Conservation (phyloP, 2,329 filamentous ascomycete genomes). For the Arthrobotrys sphaeroides region DNA sequence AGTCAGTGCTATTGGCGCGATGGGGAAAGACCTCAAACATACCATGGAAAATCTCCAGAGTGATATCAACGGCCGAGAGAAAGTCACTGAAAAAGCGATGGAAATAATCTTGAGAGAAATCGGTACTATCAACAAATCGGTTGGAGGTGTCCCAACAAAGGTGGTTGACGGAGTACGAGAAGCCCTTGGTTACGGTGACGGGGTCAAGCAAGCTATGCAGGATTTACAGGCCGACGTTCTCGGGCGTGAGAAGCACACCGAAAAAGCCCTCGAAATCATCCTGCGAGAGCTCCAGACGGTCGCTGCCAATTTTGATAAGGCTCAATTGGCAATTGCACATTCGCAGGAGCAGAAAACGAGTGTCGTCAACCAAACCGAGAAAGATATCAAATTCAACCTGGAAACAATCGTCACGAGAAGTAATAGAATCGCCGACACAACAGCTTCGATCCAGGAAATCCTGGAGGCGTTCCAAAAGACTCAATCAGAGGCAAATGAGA, state of each 20-base stretch:
- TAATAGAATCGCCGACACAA: conserved; percentile 46
- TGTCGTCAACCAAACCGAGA: conserved; percentile 32
- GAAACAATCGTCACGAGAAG: conserved; percentile 49
- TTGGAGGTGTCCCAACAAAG: conserved; percentile 28
- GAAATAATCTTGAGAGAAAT: conserved; percentile 65
- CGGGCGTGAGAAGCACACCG: conserved; percentile 49
- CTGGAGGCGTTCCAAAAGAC: conserved; percentile 31
- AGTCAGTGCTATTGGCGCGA: conserved; percentile 73
- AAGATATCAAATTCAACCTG: conserved; percentile 52
- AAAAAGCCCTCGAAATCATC: conserved; percentile 52
- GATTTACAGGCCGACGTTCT: conserved; percentile 50
- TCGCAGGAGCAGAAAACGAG: conserved; percentile 49
- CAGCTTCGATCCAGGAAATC: conserved; percentile 50
- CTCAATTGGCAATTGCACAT: conserved; percentile 44
- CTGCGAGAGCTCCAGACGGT: conserved; percentile 51
- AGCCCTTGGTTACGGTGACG: conserved; percentile 28
- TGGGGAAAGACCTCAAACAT: conserved; percentile 76
- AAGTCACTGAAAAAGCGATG: conserved; percentile 75
- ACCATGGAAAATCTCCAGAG: conserved; percentile 89
- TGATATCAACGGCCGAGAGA: conserved; percentile 76
- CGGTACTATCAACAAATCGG: conserved; percentile 44
- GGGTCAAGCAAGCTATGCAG: conserved; percentile 44
- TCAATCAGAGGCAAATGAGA: conserved; percentile 23
- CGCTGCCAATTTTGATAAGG: conserved; percentile 52
- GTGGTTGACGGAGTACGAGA: conserved; percentile 38